phyloP scores from a whole-genome alignment of 306 rosid genomes.

The Vigna unguiculata region DNA sequence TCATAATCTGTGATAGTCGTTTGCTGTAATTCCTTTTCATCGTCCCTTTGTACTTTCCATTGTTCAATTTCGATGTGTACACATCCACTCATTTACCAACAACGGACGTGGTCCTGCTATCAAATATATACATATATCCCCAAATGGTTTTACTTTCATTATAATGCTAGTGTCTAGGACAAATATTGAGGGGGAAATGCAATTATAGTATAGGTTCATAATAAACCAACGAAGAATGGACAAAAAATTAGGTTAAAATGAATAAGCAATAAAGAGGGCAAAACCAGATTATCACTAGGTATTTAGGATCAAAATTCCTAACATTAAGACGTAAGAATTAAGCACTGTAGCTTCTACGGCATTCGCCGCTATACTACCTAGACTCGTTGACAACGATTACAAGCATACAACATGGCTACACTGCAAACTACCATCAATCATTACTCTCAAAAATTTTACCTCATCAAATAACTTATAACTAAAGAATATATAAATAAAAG shows the following conservation, averaged over 20 bases:
- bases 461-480: slow-evolving; percentile 23
- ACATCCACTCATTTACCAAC: neutral
- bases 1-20: neutral
- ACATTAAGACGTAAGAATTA: slow-evolving; percentile 34
- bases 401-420: slow-evolving; percentile 36
- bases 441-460: slow-evolving; percentile 7
- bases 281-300: slow-evolving; percentile 27
- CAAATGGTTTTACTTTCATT: neutral
- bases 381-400: slow-evolving; percentile 33
- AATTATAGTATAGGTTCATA: neutral
- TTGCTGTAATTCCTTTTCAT: neutral
- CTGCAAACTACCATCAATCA: slow-evolving; percentile 21
- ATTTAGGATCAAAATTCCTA: slow-evolving; percentile 28
- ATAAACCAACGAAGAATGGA: neutral
- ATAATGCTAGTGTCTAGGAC: neutral
- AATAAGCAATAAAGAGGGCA: neutral
- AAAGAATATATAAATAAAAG: slow-evolving; percentile 29
- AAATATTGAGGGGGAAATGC: neutral
- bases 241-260: neutral
- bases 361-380: slow-evolving; percentile 31
- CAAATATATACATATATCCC: too few species aligned
- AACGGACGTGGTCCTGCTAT: neutral
- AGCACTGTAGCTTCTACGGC: slow-evolving; percentile 23
- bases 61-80: neutral
- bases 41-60: neutral